Evolutionary conservation across 345 rosid species (phyloP).

Genomic region (Raphanus sativus): DNA sequence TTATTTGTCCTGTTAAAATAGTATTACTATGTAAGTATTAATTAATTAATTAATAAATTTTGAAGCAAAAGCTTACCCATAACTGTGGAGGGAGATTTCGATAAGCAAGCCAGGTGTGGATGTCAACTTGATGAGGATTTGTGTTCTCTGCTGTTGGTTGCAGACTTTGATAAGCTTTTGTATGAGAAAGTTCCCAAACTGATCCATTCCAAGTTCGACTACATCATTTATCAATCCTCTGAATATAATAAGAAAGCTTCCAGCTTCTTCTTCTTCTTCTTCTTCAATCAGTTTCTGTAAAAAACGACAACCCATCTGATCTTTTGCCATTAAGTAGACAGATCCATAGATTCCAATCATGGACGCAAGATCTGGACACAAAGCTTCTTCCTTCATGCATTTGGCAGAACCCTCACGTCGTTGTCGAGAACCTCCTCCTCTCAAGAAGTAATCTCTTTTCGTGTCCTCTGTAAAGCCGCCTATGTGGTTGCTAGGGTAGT

Average conservation of each 20-base stretch:
- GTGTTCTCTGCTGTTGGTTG: conserved; percentile 49
- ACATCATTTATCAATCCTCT: conserved; percentile 44
- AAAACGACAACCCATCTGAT: conserved; percentile 48
- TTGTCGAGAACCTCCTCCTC: no score
- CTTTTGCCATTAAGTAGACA: conserved; percentile 47
- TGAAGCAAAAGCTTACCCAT: conserved; percentile 41
- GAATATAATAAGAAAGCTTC: conserved; percentile 40
- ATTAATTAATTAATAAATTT: not conserved
- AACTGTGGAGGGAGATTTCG: conserved; percentile 48
- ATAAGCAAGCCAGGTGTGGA: conserved; percentile 47
- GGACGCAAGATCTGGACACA: conserved; percentile 35
- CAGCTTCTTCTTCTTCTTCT: not conserved
- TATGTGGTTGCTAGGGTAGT: not conserved
- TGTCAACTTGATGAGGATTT: conserved; percentile 43
- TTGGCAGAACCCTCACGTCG: no score
- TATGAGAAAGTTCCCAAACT: conserved; percentile 52
- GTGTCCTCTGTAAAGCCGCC: not conserved
- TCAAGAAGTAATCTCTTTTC: not conserved
- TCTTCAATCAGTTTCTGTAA: conserved; percentile 50
- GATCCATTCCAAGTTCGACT: conserved; percentile 51
- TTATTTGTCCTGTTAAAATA: not conserved
- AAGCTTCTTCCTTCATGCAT: conserved; percentile 3
- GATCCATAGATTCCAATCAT: conserved; percentile 42
- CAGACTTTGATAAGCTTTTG: conserved; percentile 48
- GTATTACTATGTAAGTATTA: not conserved